Base-by-base conservation (phyloP, 2,329 filamentous ascomycete species). In the Alternaria incomplexa region DNA sequence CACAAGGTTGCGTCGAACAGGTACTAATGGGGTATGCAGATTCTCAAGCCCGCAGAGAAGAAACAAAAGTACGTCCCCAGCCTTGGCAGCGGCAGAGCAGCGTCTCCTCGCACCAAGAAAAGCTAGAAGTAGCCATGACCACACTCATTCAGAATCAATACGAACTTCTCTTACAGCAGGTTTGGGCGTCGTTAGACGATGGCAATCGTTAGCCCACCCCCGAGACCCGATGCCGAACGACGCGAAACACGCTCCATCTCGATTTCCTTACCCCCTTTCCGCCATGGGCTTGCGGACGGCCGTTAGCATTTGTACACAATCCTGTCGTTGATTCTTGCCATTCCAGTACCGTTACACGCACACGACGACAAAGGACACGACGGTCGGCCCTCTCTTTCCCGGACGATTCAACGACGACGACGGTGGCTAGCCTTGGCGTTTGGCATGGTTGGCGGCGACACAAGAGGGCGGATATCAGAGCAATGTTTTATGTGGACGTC, bases 41-140 rank as follows among this genome's bases (percentile, higher is more conserved):
- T 99, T 81, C 88, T 99, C 86, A 99, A 98, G 87, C 96, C 96
- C 79, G 96, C 96, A 83, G 96, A 99, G 89, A 99, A 99, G 91
- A 99, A 99, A 91, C 95, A 97, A 93, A 98, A 98, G 94, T 98
- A 97, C 87, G 94, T 96, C 81, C 88, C 89, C 85, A 86, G 86
- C 85, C 86, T 91, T 83, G 89, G 88, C 84, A 87, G 87, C 84
- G 86, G 88, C 85, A 87, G 86, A 85, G 87, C 88, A 82, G 85
- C 87, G 83, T 90, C 88, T 87, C 85, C 89, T 86, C 87, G 89
- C 82, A 86, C 87, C 85, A 92, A 90, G 83, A 86, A 87, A 81
- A 89, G 66, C 56, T 72, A 88, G 83, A 90, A 90, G 85, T 87
- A 73, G 68, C 88, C 76, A 75, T 87, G 44, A 62, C 62, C 61